A percentile compares a stretch with the other conserved stretches of the same genome.
These are phyloP conservation scores for Leccinum incarnatum DNA, from an alignment of 768 basidiomycete species.

Conservation along the genomic window DNA sequence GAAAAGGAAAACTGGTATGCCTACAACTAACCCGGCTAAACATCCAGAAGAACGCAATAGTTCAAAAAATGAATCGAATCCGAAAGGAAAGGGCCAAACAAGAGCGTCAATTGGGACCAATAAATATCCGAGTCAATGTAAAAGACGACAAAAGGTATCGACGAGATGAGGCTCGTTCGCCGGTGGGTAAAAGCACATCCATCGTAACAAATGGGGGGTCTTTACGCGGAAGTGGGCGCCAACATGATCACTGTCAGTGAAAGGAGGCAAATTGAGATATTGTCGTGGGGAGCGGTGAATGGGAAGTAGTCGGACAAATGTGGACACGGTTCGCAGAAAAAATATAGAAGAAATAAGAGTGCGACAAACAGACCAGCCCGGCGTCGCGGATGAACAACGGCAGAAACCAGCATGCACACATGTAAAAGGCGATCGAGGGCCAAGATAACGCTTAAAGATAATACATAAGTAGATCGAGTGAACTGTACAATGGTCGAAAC, in stretches of 20 bases:
- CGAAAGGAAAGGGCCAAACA: background rate
- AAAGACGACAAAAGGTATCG: slow-evolving; percentile 23
- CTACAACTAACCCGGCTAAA: background rate
- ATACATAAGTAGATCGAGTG: slow-evolving; percentile 23
- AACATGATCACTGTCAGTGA: slow-evolving; percentile 1
- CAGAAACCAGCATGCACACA: slow-evolving; percentile 23
- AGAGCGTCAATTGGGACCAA: background rate
- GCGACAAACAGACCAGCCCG: slow-evolving; percentile 29
- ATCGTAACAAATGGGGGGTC: slow-evolving; percentile 9
- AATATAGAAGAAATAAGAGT: background rate
- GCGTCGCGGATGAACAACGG: slow-evolving; percentile 22
- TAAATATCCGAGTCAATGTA: background rate
- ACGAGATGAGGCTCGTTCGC: slow-evolving; percentile 38
- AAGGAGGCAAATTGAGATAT: background rate
- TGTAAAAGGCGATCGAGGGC: background rate
- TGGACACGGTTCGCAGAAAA: slow-evolving; percentile 1
- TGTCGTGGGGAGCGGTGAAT: background rate
- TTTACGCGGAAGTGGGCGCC: slow-evolving; percentile 14
- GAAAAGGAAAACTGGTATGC: background rate
- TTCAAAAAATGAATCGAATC: background rate
- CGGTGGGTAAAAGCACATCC: slow-evolving; percentile 28
- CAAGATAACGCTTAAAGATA: slow-evolving; percentile 13
- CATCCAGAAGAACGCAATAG: background rate
- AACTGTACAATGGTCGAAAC: slow-evolving; percentile 19
- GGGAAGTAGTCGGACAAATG: slow-evolving; percentile 14